Conservation (phyloP, 2,329 filamentous ascomycete genomes). For the Trematosphaeria pertusa region DNA sequence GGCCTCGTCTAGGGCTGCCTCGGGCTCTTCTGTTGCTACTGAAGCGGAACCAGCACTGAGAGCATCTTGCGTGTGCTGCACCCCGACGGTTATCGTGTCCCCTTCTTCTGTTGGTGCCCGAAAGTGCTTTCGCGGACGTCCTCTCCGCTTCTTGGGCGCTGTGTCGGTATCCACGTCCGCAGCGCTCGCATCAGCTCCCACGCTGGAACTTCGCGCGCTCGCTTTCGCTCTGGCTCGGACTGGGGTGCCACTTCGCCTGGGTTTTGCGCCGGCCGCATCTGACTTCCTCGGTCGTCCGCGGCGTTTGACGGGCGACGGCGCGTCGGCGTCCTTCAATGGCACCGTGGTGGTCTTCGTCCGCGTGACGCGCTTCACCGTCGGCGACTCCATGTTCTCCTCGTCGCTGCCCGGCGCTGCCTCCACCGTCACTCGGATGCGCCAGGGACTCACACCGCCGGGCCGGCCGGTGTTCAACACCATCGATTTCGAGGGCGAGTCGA, state of each 20-base stretch:
- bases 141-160: slow-evolving; percentile 38
- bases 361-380: slow-evolving; percentile 33
- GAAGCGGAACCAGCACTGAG: too few species aligned
- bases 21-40: too few species aligned
- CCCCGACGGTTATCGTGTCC: neutral
- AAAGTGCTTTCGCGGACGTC: slow-evolving; percentile 42
- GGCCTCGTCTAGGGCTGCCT: too few species aligned
- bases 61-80: too few species aligned
- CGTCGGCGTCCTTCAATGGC: slow-evolving; percentile 50
- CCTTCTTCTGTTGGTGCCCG: slow-evolving; percentile 19
- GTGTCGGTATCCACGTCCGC: slow-evolving; percentile 34
- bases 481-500: slow-evolving; percentile 52
- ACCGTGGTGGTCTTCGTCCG: slow-evolving; percentile 49
- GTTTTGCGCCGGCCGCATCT: slow-evolving; percentile 33
- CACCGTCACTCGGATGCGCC: slow-evolving; percentile 59
- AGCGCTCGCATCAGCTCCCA: slow-evolving; percentile 25
- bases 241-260: slow-evolving; percentile 43
- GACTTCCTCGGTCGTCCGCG: slow-evolving; percentile 48
- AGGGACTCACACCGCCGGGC: slow-evolving; percentile 51
- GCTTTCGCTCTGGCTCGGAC: slow-evolving; percentile 34
- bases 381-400: slow-evolving; percentile 40
- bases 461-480: slow-evolving; percentile 53
- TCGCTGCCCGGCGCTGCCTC: slow-evolving; percentile 53
- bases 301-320: slow-evolving; percentile 46
- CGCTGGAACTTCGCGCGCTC: slow-evolving; percentile 26